Evolutionary conservation across 495 filamentous ascomycete genomes (phyloP).

Genomic region (Tuber umbilicatum): DNA sequence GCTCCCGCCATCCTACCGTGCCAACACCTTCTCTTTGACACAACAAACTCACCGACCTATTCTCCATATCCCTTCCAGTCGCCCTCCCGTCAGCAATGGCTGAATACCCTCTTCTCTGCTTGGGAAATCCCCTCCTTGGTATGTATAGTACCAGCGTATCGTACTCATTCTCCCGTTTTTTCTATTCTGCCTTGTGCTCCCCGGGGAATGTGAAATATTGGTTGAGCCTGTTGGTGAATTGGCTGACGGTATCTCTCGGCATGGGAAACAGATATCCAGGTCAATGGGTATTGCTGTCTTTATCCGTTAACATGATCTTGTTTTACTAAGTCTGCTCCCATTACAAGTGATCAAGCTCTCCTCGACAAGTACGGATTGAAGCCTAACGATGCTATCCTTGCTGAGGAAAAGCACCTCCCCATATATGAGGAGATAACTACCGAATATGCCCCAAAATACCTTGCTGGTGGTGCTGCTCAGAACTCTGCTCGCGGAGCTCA

Average conservation of each 20-base stretch:
- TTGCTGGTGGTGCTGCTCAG: slow-evolving; percentile 94
- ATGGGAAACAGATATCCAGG: slow-evolving; percentile 72
- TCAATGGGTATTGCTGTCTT: slow-evolving; percentile 54
- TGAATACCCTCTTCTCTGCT: slow-evolving; percentile 74
- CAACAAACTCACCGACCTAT: slow-evolving; percentile 7
- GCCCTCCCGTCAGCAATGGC: slow-evolving; percentile 22
- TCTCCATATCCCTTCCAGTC: neutral
- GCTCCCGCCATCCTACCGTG: neutral
- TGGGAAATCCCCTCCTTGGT: slow-evolving; percentile 97
- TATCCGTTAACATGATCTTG: slow-evolving; percentile 24
- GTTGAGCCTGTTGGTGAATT: slow-evolving; percentile 4
- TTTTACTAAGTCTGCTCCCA: slow-evolving; percentile 9
- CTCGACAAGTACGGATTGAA: slow-evolving; percentile 90
- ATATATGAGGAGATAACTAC: slow-evolving; percentile 89
- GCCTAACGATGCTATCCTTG: slow-evolving; percentile 93
- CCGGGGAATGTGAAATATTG: neutral
- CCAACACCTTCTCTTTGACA: neutral
- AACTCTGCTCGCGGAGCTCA: slow-evolving; percentile 95
- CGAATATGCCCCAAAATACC: slow-evolving; percentile 80
- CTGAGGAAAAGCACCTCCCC: slow-evolving; percentile 77
- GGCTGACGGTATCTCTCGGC: slow-evolving; percentile 6
- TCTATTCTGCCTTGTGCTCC: neutral
- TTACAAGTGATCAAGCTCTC: slow-evolving; percentile 60
- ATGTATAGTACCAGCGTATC: slow-evolving; percentile 38
- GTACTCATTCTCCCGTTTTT: slow-evolving; percentile 24